Percentiles rank a stretch among this genome's conserved stretches.
Evolutionary conservation across 225 moss, liverwort and hornwort species (phyloP).

Genomic region (Polytrichum commune): DNA sequence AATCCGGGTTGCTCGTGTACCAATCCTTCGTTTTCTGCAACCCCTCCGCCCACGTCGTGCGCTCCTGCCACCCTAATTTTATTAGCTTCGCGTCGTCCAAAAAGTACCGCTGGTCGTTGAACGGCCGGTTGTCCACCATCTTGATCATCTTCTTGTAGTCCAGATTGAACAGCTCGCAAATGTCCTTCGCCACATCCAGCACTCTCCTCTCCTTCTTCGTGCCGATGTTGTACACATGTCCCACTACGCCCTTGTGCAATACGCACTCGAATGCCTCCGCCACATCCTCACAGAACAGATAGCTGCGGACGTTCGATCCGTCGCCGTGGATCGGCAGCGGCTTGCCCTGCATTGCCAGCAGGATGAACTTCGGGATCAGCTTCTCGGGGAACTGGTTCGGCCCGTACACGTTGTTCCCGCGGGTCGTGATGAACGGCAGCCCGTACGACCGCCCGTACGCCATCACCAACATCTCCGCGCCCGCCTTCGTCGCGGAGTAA

Average conservation of each 20-base stretch:
- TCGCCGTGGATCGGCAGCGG: slow-evolving; percentile 47
- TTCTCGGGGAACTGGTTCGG: slow-evolving; percentile 54
- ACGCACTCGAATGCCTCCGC: slow-evolving; percentile 53
- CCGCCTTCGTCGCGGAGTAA: slow-evolving; percentile 47
- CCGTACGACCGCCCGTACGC: slow-evolving; percentile 47
- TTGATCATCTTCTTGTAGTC: slow-evolving; percentile 46
- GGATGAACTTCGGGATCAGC: slow-evolving; percentile 50
- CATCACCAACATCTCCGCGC: slow-evolving; percentile 55
- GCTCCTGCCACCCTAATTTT: slow-evolving; percentile 45
- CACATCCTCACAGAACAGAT: slow-evolving; percentile 43
- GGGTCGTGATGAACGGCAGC: slow-evolving; percentile 44
- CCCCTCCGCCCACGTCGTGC: slow-evolving; percentile 42
- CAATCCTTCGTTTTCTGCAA: slow-evolving; percentile 46
- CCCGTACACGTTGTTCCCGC: slow-evolving; percentile 49
- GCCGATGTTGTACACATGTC: slow-evolving; percentile 49
- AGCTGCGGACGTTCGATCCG: slow-evolving; percentile 46
- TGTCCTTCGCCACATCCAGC: slow-evolving; percentile 41
- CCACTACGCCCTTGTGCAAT: slow-evolving; percentile 39
- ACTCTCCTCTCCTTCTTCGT: slow-evolving; percentile 50
- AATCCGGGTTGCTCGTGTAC: slow-evolving; percentile 43
- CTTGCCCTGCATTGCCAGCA: slow-evolving; percentile 45
- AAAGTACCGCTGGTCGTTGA: slow-evolving; percentile 52
- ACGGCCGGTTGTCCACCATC: slow-evolving; percentile 51
- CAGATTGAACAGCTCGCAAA: slow-evolving; percentile 38
- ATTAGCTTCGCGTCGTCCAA: slow-evolving; percentile 48